These are phyloP conservation scores for Sugiyamaella mastotermitis DNA, from an alignment of 805 yeast genomes.

Conservation along the genomic window DNA sequence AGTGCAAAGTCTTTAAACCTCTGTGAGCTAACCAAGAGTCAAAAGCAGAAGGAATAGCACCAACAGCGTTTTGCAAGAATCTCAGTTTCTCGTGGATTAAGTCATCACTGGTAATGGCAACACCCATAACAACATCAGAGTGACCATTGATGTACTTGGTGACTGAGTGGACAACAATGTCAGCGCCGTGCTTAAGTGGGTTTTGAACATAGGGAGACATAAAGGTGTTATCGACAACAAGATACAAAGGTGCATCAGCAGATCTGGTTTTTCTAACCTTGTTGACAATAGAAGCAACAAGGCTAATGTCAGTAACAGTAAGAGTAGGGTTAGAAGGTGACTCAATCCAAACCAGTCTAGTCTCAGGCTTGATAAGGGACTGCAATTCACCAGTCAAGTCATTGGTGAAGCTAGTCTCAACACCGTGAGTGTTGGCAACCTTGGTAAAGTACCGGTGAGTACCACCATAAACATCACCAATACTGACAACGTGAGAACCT, in stretches of 20 bases:
- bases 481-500: constrained; percentile 68
- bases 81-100: constrained; percentile 56
- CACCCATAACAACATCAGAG: constrained; percentile 86
- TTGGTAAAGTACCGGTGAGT: constrained; percentile 86
- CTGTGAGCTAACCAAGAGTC: constrained; percentile 92
- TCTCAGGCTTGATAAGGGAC: constrained; percentile 49
- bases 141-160: constrained; percentile 91
- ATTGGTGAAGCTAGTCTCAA: constrained; percentile 59
- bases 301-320: constrained; percentile 65
- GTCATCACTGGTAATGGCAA: constrained; percentile 63
- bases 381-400: constrained; percentile 57
- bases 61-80: constrained; percentile 81
- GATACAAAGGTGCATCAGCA: constrained; percentile 40
- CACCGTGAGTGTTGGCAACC: constrained; percentile 77
- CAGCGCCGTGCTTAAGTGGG: constrained; percentile 80
- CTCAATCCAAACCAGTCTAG: constrained; percentile 80
- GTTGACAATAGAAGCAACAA: constrained; percentile 52
- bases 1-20: constrained; percentile 80
- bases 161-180: constrained; percentile 81
- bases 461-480: constrained; percentile 88
- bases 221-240: constrained; percentile 86
- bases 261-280: constrained; percentile 39
- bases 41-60: constrained; percentile 85
- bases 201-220: constrained; percentile 81
- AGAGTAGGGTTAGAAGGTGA: constrained; percentile 87